These are phyloP conservation scores for Artemisia annua DNA, from an alignment of 129 eudicot genomes.

Conservation along the genomic window DNA sequence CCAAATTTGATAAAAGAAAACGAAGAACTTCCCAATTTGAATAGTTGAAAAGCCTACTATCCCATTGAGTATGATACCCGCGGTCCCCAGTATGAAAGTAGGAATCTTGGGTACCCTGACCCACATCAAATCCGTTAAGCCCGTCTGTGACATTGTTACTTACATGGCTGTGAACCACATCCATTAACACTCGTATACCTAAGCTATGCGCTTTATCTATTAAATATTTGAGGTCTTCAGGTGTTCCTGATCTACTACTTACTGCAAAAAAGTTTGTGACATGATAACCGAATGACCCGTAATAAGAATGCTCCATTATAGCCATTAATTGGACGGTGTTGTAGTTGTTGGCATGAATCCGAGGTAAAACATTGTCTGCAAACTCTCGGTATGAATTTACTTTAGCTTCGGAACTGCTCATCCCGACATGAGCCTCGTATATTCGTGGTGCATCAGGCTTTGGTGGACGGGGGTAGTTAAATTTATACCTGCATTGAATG, in stretches of 20 bases:
- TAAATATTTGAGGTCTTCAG: constrained; percentile 90
- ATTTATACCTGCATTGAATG: constrained; percentile 61
- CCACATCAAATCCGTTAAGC: constrained; percentile 92
- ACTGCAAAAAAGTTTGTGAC: constrained; percentile 94
- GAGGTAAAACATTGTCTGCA: constrained; percentile 88
- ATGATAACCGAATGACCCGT: constrained; percentile 92
- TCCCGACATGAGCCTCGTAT: constrained; percentile 98
- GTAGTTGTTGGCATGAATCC: constrained; percentile 76
- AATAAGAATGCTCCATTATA: constrained; percentile 96
- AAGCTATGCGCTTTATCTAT: constrained; percentile 93
- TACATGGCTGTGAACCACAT: constrained; percentile 96
- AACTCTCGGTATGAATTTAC: constrained; percentile 85
- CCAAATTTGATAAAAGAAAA: constrained; percentile 78
- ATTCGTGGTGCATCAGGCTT: constrained; percentile 78
- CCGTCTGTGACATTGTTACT: constrained; percentile 96
- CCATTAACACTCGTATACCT: constrained; percentile 92
- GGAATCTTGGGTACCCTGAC: constrained; percentile 88
- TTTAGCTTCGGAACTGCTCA: constrained; percentile 91
- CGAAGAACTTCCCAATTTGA: constrained; percentile 98
- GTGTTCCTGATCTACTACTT: constrained; percentile 93
- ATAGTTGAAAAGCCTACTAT: constrained; percentile 87
- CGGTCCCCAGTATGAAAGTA: constrained; percentile 90
- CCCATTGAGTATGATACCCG: constrained; percentile 94
- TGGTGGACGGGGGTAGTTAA: constrained; percentile 80
- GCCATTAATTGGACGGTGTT: constrained; percentile 98